Base-by-base conservation (phyloP, 257 asterid genomes). In the Solanum tacnaense region DNA sequence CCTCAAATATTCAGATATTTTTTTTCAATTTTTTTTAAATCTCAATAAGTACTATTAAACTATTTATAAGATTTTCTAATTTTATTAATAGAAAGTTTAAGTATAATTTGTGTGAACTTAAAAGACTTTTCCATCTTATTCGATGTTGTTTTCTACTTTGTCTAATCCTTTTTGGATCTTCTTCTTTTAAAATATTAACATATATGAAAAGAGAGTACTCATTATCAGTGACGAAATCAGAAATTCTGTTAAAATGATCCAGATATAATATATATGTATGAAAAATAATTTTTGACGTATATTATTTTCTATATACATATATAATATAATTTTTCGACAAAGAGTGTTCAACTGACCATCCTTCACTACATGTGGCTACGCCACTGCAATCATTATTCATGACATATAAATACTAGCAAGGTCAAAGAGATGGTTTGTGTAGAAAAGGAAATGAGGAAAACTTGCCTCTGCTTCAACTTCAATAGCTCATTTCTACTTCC, bases 371-470 rank as follows among this genome's bases (percentile, higher is more conserved):
- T n/a, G 72, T 52, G 25, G 68, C 27, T 21, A 8, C 27, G 5
- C 27, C 10, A 58, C 27, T 20, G 27, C 68, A 52, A 5, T 60
- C 49, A 84, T 56, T 62, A 16, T 34, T 16, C 73, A 65, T 65
- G 36, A 27, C 35, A 36, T 41, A 65, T 70, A 65, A 34, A 18
- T n/a, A 85, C 41, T 16, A 36, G 4, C 67, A 38, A 35, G 81
- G 87, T 39, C 87, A 85, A 27, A 35, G 34, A 88, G 74, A 76
- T 86, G 65, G 62, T 78, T 44, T 83, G 56, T 83, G 44, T 29
- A 74, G 90, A 89, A 75, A 95, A 92, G 97, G 88, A 89, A 89
- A 93, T 89, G 89, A 76, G 88, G 83, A 92, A 87, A 75, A 29
- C 84, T 58, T 91, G 95, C 90, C 46, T 91, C 60, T 74, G 88